phyloP scores from a whole-genome alignment of 2,329 filamentous ascomycete genomes.

The Nothopassalora personata region DNA sequence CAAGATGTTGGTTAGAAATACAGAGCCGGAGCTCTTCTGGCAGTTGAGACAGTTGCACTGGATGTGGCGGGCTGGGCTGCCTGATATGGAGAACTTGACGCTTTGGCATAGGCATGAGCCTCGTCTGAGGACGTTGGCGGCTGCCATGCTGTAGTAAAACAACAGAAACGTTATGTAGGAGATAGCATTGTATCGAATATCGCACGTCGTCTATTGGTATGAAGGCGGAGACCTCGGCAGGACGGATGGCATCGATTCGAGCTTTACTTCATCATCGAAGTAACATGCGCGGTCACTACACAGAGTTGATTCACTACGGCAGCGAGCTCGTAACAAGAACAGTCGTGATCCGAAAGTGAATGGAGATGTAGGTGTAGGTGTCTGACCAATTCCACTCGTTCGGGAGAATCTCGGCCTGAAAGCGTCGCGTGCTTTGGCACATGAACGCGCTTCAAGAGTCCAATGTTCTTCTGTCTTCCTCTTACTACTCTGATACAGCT shows the following conservation, averaged over 20 bases:
- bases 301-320: background rate
- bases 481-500: background rate
- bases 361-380: background rate
- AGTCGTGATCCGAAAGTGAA: background rate
- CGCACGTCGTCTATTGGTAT: background rate
- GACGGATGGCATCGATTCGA: background rate
- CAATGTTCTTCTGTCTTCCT: background rate
- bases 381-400: background rate
- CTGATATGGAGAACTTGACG: background rate
- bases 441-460: background rate
- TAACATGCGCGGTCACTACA: no score
- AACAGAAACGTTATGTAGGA: background rate
- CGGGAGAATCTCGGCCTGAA: background rate
- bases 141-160: background rate
- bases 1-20: background rate
- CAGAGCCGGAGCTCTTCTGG: background rate
- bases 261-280: no score
- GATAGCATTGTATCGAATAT: background rate
- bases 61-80: background rate
- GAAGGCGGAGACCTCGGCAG: background rate
- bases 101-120: background rate
- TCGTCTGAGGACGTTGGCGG: background rate
- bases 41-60: conserved; percentile 2
- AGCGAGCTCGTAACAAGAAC: background rate
- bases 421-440: background rate